Base-by-base conservation (phyloP, 148 eudicot species). In the Rhododendron ovatum region DNA sequence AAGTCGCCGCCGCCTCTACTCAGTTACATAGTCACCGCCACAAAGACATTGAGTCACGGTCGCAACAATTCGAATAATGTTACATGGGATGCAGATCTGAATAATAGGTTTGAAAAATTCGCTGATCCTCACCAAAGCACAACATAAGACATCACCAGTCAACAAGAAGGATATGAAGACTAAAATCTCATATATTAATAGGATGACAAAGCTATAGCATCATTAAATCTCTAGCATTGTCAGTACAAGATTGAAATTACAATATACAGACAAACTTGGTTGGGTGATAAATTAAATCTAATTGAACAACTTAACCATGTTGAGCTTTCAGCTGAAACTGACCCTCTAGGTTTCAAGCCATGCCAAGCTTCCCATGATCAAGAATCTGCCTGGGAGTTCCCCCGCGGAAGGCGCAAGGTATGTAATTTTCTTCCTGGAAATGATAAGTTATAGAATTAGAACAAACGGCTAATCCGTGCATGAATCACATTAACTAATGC, bases 391-490 rank as follows among this genome's bases (percentile, higher is more conserved):
- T 0, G 99, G 98, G 75, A 96, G 92, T 26, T 89, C 96, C 61
- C 99, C 98, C 28, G 91, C 95, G 3, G 98, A 95, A 59, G 99
- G 99, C 41, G 99, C 95, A 53, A 96, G 95, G 83, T 95, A 96
- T 4, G 98, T 94, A 35, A 96, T 87, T 77, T 92, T 94, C 88
- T 88, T 92, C 93, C 99, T 96, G 92, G 67, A 86, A 81, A 80
- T 41, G 71, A 57, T 15, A 50, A 24, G 79, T 55, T 3, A 61
- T 1, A 84, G 39, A 82, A 69, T 48, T 84, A 33, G 75, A 65
- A 30, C 26, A 17, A 61, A 85, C 12, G 74, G 63, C 39, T 65
- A 86, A 63, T 7, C 33, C 59, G 11, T 5, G 69, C 37, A 22
- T 53, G 17, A 87, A 45, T 45, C 30, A 48, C 74, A 80, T 85